Base-by-base conservation (phyloP, 495 filamentous ascomycete species). In the Penicillium psychrofluorescens region DNA sequence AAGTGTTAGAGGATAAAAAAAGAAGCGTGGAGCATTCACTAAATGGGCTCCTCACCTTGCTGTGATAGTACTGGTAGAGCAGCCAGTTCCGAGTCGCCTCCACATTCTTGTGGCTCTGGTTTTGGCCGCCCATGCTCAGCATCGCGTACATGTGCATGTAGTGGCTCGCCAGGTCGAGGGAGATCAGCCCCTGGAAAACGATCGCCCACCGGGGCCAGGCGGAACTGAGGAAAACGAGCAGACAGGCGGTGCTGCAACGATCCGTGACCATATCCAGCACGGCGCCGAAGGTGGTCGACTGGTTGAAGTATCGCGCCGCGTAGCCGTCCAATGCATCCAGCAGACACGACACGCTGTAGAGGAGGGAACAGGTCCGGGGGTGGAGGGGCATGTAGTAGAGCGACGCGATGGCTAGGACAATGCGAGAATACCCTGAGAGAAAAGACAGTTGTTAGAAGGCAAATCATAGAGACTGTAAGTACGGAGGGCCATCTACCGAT, bases 81-180 rank as follows among this genome's bases (percentile, higher is more conserved):
- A 97, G 70, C 76, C 81, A 85, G 59, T 70, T 75, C 40, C 64
- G 55, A 48, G 48, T 69, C 13, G 75, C 75, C 52, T 92, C 88
- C 29, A 98, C 81, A 51, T 86, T 92, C 83, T 98, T 98, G 68
- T 98, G 92, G 59, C 87, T 92, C 61, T 81, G 76, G 35, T 76
- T 77, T 11, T 67, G 62, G 13, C 85, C 88, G 30, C 83, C 88
- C 86, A 94, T 89, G 53, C 78, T 78, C 45, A 73, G 54, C 11
- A 88, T 95, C 9, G 89, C 90, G 62, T 89, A 97, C 89, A 98
- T 96, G 68, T 98, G 94, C 74, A 96, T 86, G 66, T 96, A 98
- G 64, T 98, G 92, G 66, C 86, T 92, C 30, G 94, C 88, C 51
- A 98, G 67, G 64, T 98, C 92, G 57, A 97, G 61, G 41, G 81